Evolutionary conservation across 2,329 filamentous ascomycete genomes (phyloP), one percentile per base, ranked within the genome.

Genomic region (Talaromyces sp.): DNA sequence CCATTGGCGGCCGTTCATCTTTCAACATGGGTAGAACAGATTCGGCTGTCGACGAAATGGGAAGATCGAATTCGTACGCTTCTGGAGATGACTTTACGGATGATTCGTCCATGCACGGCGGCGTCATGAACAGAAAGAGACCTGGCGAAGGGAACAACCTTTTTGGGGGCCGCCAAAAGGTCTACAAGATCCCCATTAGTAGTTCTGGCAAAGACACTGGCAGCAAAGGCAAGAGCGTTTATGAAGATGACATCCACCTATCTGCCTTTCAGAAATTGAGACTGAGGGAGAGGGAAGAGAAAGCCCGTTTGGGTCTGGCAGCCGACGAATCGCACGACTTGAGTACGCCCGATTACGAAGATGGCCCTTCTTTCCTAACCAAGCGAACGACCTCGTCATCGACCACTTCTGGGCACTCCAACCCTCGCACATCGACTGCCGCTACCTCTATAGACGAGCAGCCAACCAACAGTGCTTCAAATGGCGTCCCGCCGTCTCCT

Each of bases 111-210:
- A 78, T 80, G 10, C 77, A 74, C 52, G 83, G 85, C 1, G 91
- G 89, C 73, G 83, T 98, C n/a, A 93, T 98, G 89, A 88, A 82
- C 67, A 84, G 95, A 56, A 81, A 89, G 8, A 88, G 93, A 67
- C 92, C 91, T 0, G 87, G 85, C 1, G 93, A 98, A 71, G 92
- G 93, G 52, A 99, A 98, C 71, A 89, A 90, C 66, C 76, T 99
- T 60, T 99, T 99, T 75, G 95, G 95, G 60, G 95, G 95, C 17
- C 86, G 95, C 51, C 95, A 98, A 73, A 98, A 98, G 78, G 88
- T 98, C 41, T 98, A 96, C 75, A 93, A 91, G 73, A 90, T 96
- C 64, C 82, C 89, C 0, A 80, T 79, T 3, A 81, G 81, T 27
- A 75, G 65, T 67, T 75, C 59, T 69, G 77, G 59, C 58, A 61